Evolutionary conservation across 2,329 filamentous ascomycete species (phyloP), one percentile per base, ranked within the genome.

Genomic region (Fusarium nisikadoi): DNA sequence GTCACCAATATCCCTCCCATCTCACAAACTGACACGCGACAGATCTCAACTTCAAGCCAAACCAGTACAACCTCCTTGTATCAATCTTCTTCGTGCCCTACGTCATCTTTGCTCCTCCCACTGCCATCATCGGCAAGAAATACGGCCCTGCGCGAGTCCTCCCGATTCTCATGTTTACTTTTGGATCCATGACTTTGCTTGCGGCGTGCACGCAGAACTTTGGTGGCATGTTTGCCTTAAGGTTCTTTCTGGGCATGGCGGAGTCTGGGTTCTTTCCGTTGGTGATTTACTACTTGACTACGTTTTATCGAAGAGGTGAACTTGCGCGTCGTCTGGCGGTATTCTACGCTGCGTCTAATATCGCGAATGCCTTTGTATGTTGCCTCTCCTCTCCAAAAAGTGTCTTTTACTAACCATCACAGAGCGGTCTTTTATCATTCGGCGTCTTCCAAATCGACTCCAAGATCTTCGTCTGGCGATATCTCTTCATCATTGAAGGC

Each of bases 31-130:
- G 8, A 66, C 16, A n/a, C 2, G 0, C 6, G 2, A 13, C 8
- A 66, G 64, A 67, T 42, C 41, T 67, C 14, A 67, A 67, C 14
- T 67, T 67, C 36, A 47, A 67, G 1, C 62, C 64, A 3, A 59
- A 59, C 4, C 64, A 67, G 1, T 67, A 67, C 4, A 67, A 67
- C n/a, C 64, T 67, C 8, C 16, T 67, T 4, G 62, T 67, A 1
- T 67, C 64, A 12, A 67, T 67, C 13, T 67, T 67, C 20, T 67
- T 67, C 31, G 64, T 67, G 3, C 64, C 64, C 2, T 67, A 67
- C 12, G 64, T 67, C 16, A 20, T 67, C 5, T 67, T 67, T 4
- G 62, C 64, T 25, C 64, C 64, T 20, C 64, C 64, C 0, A 41
- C 20, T 2, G 64, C 64, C 6, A 67, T 67, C 9, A 27, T 67